Base-by-base conservation (phyloP, 1,284 basidiomycete genomes). In the Lignosus rhinocerotis region DNA sequence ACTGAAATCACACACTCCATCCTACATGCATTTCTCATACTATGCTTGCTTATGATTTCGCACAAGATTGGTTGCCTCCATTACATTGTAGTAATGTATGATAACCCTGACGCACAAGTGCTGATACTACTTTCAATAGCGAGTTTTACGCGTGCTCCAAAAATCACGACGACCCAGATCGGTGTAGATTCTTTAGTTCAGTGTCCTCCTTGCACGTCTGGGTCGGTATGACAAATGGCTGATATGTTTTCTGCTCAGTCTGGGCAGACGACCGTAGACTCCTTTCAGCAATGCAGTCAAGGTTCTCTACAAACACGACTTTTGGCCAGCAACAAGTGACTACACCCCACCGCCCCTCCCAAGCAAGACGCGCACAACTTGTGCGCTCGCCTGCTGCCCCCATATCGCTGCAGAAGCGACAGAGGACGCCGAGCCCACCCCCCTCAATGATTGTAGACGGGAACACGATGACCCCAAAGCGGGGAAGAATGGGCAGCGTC, bases 181-280 rank as follows among this genome's bases (percentile, higher is more conserved):
- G 49, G 7, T 80, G 79, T 51, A 46, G 51, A 0, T 78, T 76
- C 55, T 80, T 70, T 21, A 67, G 79, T 80, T 54, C 50, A 58
- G 73, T 67, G n/a, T 16, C 6, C 8, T 3, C n/a, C 4, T 21
- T 19, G 2, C 14, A 19, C 12, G 38, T 38, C 2, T 11, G 0
- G 9, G 16, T 45, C 31, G 7, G 12, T 4, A 1, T 4, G 17
- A 31, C 14, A 21, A 36, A 38, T 30, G 31, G 5, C 12, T 17
- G 3, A 14, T 12, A 19, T n/a, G 6, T 16, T 5, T 33, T 21
- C 5, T 25, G 10, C 10, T 14, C 59, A 80, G 78, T 69, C 17
- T 80, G 78, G 79, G 70, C 56, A 30, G 74, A 78, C 41, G 66
- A 77, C 36, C 51, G 19, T 30, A 46, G 34, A 3, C 32, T 60